Conservation (phyloP, 2,329 filamentous ascomycete genomes). For the Dothideomycetes sp. region DNA sequence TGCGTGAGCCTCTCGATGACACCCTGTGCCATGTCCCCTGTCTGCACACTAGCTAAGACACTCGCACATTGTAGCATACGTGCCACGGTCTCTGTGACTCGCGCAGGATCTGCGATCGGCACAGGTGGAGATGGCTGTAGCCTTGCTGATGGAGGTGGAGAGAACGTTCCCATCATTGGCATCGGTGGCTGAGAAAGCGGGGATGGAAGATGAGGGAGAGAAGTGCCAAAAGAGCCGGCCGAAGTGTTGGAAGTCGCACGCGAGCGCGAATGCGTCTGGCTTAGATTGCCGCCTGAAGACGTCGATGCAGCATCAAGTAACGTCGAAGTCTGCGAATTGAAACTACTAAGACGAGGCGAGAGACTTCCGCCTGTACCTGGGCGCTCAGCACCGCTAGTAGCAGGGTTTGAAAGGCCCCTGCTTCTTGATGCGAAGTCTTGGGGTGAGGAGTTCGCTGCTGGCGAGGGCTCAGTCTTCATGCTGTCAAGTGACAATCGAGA, state of each 20-base stretch:
- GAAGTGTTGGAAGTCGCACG: constrained; percentile 78
- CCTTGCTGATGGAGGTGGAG: constrained; percentile 7
- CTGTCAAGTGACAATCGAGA: constrained; percentile 81
- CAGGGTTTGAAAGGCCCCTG: constrained; percentile 17
- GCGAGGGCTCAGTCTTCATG: constrained; percentile 32
- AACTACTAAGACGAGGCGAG: constrained; percentile 65
- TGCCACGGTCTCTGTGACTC: constrained; percentile 88
- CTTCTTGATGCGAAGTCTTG: constrained; percentile 15
- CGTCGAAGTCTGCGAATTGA: constrained; percentile 68
- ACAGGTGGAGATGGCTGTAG: constrained; percentile 10
- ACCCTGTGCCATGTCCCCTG: constrained; percentile 59
- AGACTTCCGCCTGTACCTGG: constrained; percentile 61
- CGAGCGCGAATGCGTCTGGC: constrained; percentile 45
- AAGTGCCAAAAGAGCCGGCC: constrained; percentile 34
- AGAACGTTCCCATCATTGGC: constrained; percentile 10
- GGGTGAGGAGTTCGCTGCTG: constrained; percentile 14
- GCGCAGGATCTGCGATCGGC: constrained; percentile 34
- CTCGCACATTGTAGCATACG: constrained; percentile 94
- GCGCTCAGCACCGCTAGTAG: constrained; percentile 20
- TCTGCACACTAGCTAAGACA: constrained; percentile 69
- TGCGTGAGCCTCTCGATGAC: constrained; percentile 77
- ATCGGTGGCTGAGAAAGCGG: constrained; percentile 12
- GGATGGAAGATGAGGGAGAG: constrained; percentile 23
- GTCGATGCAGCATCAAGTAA: constrained; percentile 54
- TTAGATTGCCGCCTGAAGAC: constrained; percentile 30